Evolutionary conservation across 2,329 filamentous ascomycete species (phyloP).

Genomic region (Metarhizium humberi): DNA sequence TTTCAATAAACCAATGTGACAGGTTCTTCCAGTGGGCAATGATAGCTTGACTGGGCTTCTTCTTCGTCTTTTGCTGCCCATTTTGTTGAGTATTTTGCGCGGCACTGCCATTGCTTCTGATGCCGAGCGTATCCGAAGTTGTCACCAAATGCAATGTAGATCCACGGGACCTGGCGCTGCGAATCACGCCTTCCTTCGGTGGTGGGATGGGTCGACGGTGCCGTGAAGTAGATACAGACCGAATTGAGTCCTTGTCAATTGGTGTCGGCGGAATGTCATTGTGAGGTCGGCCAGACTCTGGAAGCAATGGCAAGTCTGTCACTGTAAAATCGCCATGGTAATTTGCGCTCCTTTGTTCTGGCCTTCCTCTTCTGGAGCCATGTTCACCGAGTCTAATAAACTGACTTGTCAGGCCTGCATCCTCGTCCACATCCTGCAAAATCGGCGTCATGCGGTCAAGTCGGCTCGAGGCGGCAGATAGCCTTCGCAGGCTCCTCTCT

Average conservation of each 20-base stretch:
- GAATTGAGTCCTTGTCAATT: constrained; percentile 68
- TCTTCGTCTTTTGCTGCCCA: constrained; percentile 37
- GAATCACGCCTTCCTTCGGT: constrained; percentile 68
- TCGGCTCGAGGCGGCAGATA: constrained; percentile 84
- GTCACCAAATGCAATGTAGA: constrained; percentile 84
- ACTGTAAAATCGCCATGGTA: constrained; percentile 52
- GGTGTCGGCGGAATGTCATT: constrained; percentile 55
- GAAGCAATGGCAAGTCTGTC: constrained; percentile 68
- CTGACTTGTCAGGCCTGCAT: constrained; percentile 45
- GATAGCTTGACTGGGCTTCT: constrained; percentile 49
- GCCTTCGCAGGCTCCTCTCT: constrained; percentile 68
- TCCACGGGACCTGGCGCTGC: constrained; percentile 63
- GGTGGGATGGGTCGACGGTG: constrained; percentile 69
- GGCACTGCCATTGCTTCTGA: constrained; percentile 15
- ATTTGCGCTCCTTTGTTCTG: constrained; percentile 64
- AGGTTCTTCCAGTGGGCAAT: constrained; percentile 54
- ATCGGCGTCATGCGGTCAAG: constrained; percentile 72
- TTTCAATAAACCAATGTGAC: constrained; percentile 55
- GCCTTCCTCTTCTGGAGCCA: constrained; percentile 59
- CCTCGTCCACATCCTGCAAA: constrained; percentile 71
- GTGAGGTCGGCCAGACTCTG: constrained; percentile 43
- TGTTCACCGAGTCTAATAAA: constrained; percentile 34
- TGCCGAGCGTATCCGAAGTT: constrained; percentile 41
- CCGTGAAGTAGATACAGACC: constrained; percentile 68
- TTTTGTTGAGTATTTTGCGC: constrained; percentile 14